Conservation (phyloP, 2,329 filamentous ascomycete genomes). For the Aureobasidium sp. region DNA sequence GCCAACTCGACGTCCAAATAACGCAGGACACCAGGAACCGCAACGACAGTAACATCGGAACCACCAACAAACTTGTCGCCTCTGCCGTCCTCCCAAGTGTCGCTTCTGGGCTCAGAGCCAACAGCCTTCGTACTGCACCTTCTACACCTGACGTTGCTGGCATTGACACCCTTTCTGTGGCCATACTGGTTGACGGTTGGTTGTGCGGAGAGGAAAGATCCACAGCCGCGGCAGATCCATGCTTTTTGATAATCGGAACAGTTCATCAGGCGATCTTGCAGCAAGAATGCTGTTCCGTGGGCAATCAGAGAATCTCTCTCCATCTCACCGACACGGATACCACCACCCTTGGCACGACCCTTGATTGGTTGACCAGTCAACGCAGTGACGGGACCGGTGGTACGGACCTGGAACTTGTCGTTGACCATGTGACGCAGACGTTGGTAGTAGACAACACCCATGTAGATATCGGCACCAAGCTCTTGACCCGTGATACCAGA, state of each 20-base stretch:
- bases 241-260: conserved; percentile 88
- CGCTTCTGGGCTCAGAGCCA: conserved; percentile 37
- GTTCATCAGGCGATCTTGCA: conserved; percentile 94
- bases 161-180: conserved; percentile 20
- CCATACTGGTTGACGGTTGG: conserved; percentile 52
- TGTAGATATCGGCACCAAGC: conserved; percentile 88
- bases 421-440: conserved; percentile 98
- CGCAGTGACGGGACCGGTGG: conserved; percentile 82
- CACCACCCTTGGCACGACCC: conserved; percentile 88
- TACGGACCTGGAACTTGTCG: conserved; percentile 97
- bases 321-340: conserved; percentile 99
- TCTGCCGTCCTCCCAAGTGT: conserved; percentile 80
- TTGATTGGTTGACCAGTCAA: conserved; percentile 96
- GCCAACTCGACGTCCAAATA: conserved; percentile 92
- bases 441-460: conserved; percentile 97
- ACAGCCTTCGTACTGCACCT: conserved; percentile 27
- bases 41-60: conserved; percentile 82
- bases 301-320: conserved; percentile 91
- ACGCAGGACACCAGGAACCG: conserved; percentile 84
- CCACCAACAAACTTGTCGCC: conserved; percentile 80
- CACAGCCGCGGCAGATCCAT: conserved; percentile 83
- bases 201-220: conserved; percentile 82
- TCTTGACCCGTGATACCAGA: conserved; percentile 93
- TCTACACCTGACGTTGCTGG: conserved; percentile 26
- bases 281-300: conserved; percentile 86